A percentile compares a stretch with the other conserved stretches of the same genome.
Conservation (phyloP, 768 basidiomycete species). For the Mycena galericulata region DNA sequence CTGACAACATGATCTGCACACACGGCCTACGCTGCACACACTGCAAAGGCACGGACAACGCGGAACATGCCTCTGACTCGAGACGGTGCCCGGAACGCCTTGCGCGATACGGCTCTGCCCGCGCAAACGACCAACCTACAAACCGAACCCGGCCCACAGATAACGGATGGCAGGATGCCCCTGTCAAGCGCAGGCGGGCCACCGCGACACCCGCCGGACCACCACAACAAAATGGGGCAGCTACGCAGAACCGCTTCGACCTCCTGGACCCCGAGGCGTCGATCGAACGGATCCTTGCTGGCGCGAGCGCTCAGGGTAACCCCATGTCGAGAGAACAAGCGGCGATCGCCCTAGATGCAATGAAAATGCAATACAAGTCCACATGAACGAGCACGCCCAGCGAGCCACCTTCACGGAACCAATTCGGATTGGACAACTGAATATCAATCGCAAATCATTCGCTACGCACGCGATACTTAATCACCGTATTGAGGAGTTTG, state of each 20-base stretch:
- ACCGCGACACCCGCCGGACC: neutral
- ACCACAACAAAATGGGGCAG: neutral
- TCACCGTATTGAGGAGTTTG: constrained; percentile 28
- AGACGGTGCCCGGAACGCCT: constrained; percentile 18
- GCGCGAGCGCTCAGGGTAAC: neutral
- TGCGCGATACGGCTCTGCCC: neutral
- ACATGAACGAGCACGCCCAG: neutral
- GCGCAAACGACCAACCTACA: neutral
- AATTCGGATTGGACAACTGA: constrained; percentile 16
- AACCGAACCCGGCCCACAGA: neutral
- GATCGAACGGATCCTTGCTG: neutral
- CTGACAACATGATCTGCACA: neutral
- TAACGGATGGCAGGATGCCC: constrained; percentile 11
- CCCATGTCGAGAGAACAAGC: neutral
- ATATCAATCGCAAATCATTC: neutral
- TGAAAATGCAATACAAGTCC: too few relatives aligned
- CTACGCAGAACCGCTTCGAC: neutral
- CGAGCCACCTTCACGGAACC: neutral
- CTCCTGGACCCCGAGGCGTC: neutral
- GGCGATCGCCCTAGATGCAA: neutral
- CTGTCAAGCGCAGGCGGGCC: neutral
- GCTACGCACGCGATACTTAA: neutral
- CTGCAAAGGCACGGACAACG: neutral
- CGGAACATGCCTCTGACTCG: neutral
- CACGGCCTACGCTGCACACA: constrained; percentile 1